Evolutionary conservation across 495 filamentous ascomycete genomes (phyloP).

Genomic region (Talaromyces stipitatus): DNA sequence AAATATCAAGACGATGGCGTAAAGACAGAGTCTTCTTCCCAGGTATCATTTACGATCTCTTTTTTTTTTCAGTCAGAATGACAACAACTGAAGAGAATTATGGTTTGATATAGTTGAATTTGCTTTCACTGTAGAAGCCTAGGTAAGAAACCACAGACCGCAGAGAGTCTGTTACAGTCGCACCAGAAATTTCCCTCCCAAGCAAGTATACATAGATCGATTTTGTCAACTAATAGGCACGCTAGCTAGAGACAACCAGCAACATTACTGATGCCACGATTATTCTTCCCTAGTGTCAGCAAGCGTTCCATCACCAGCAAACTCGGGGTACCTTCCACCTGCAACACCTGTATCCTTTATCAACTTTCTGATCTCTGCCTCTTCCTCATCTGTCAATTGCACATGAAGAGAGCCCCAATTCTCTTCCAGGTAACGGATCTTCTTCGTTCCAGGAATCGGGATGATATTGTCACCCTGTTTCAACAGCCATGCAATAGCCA

Average conservation of each 20-base stretch:
- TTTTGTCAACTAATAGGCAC: background rate
- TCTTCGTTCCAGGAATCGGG: conserved; percentile 52
- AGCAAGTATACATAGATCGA: background rate
- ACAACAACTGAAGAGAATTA: too few species aligned
- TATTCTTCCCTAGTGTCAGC: background rate
- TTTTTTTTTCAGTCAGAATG: too few species aligned
- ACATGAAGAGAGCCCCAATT: conserved; percentile 43
- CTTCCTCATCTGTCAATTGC: conserved; percentile 40
- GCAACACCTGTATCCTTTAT: background rate
- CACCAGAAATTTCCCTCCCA: too few species aligned
- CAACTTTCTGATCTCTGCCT: conserved; percentile 26
- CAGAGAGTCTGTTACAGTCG: too few species aligned
- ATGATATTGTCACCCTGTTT: conserved; percentile 46
- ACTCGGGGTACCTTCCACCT: background rate
- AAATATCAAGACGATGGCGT: too few species aligned
- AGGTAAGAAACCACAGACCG: too few species aligned
- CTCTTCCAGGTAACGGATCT: conserved; percentile 46
- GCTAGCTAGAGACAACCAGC: background rate
- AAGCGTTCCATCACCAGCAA: background rate
- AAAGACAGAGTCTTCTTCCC: too few species aligned
- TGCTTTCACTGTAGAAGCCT: too few species aligned
- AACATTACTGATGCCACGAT: background rate
- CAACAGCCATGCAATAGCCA: conserved; percentile 46
- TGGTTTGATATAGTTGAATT: too few species aligned
- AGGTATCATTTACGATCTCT: too few species aligned